Evolutionary conservation across 495 filamentous ascomycete species (phyloP).

Genomic region (Penicillium diatomitis): DNA sequence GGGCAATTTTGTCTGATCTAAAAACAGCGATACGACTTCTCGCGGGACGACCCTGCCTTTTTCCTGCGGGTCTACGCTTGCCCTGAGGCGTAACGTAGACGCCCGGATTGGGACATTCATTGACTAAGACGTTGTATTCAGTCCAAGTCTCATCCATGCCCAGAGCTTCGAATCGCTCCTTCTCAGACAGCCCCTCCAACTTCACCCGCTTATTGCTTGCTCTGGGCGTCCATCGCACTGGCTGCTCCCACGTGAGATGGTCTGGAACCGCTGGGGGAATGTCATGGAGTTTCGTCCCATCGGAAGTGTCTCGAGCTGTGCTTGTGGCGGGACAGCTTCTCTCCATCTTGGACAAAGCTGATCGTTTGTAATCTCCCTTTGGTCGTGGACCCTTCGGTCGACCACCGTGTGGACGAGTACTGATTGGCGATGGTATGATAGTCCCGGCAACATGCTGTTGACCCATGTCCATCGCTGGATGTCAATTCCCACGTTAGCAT

Average conservation of each 20-base stretch:
- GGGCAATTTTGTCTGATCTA: constrained; percentile 31
- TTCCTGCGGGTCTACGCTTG: constrained; percentile 32
- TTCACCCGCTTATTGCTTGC: constrained; percentile 10
- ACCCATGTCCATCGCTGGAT: background rate
- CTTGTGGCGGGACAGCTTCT: background rate
- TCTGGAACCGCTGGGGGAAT: background rate
- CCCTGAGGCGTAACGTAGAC: constrained; percentile 45
- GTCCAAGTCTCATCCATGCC: constrained; percentile 38
- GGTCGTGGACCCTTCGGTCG: constrained; percentile 1
- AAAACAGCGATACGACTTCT: constrained; percentile 43
- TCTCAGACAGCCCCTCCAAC: constrained; percentile 24
- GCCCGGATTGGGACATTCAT: constrained; percentile 34
- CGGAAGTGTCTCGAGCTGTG: background rate
- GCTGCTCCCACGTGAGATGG: background rate
- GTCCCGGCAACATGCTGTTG: background rate
- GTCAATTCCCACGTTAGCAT: background rate
- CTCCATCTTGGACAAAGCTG: constrained; percentile 1
- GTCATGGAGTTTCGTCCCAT: background rate
- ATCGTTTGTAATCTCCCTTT: background rate
- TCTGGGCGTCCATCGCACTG: background rate
- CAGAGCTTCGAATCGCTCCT: constrained; percentile 31
- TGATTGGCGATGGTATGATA: background rate
- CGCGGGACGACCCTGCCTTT: constrained; percentile 40
- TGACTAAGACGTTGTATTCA: constrained; percentile 32
- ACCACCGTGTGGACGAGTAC: background rate